Conservation (phyloP, 2,329 filamentous ascomycete genomes). For the Sclerotinia borealis region DNA sequence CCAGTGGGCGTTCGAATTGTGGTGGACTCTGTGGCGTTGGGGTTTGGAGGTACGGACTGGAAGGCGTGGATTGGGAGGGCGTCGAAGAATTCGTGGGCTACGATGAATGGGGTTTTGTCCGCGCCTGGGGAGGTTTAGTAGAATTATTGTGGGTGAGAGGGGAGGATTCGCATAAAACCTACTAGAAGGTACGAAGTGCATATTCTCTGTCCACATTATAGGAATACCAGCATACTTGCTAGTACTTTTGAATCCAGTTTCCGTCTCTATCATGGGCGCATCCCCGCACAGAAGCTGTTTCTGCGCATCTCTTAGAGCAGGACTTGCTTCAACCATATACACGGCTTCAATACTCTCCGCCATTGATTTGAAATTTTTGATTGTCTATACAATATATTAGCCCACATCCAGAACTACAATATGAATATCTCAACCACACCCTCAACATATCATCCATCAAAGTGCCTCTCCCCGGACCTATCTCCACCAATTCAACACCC, state of each 20-base stretch:
- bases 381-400: constrained; percentile 51
- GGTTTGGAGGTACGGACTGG: constrained; percentile 57
- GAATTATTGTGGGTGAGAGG: no score
- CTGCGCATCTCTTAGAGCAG: constrained; percentile 69
- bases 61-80: constrained; percentile 95
- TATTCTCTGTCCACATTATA: constrained; percentile 81
- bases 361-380: constrained; percentile 76
- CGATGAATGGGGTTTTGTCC: constrained; percentile 78
- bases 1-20: constrained; percentile 38
- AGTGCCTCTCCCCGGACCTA: constrained; percentile 89
- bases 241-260: constrained; percentile 65
- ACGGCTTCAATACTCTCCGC: constrained; percentile 74
- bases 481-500: constrained; percentile 84
- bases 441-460: constrained; percentile 95
- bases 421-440: constrained; percentile 44
- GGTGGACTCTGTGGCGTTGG: constrained; percentile 34
- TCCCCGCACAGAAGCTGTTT: constrained; percentile 76
- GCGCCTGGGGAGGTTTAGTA: constrained; percentile 40
- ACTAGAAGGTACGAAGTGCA: constrained; percentile 21
- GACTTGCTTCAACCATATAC: constrained; percentile 92
- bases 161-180: constrained; percentile 1
- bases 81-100: constrained; percentile 98
- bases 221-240: constrained; percentile 70
- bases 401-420: constrained; percentile 11
- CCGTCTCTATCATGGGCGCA: constrained; percentile 60